A percentile compares a stretch with the other conserved stretches of the same genome.
Conservation (phyloP, 345 rosid genomes). For the Hibiscus mutabilis region DNA sequence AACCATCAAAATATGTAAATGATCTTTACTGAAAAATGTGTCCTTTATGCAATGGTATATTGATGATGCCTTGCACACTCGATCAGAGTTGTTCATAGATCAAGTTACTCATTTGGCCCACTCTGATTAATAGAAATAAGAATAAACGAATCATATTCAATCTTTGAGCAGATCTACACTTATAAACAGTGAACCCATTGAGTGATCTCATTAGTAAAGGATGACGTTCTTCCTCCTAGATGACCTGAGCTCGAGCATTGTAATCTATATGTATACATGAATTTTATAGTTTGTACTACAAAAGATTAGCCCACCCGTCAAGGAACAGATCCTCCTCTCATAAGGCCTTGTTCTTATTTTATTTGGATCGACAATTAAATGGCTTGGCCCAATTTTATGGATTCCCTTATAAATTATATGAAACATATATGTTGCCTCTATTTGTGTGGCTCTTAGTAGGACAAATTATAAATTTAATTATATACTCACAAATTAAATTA, state of each 20-base stretch:
- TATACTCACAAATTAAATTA: not conserved
- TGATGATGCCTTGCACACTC: not conserved
- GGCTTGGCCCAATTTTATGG: constrained; percentile 2
- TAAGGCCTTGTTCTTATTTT: constrained; percentile 10
- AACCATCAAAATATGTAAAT: not conserved
- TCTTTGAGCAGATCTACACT: not conserved
- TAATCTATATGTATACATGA: too few species aligned
- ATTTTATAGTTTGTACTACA: too few species aligned
- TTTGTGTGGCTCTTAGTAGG: not conserved
- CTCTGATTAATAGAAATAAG: too few species aligned
- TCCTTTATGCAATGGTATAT: not conserved
- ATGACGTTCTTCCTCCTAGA: too few species aligned
- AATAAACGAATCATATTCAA: not conserved
- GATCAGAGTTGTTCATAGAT: not conserved
- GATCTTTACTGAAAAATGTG: not conserved
- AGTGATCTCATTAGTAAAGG: too few species aligned
- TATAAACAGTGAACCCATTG: too few species aligned
- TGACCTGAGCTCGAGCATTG: too few species aligned
- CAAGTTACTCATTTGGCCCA: not conserved
- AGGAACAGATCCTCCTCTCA: not conserved
- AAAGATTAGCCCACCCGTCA: too few species aligned
- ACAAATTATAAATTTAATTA: not conserved
- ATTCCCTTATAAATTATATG: not conserved
- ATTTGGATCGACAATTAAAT: not conserved
- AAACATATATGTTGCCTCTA: too few species aligned